Percentiles rank a stretch among this genome's conserved stretches.
phyloP scores from a whole-genome alignment of 192 early-diverging fungal species.

The Entomortierella parvispora region DNA sequence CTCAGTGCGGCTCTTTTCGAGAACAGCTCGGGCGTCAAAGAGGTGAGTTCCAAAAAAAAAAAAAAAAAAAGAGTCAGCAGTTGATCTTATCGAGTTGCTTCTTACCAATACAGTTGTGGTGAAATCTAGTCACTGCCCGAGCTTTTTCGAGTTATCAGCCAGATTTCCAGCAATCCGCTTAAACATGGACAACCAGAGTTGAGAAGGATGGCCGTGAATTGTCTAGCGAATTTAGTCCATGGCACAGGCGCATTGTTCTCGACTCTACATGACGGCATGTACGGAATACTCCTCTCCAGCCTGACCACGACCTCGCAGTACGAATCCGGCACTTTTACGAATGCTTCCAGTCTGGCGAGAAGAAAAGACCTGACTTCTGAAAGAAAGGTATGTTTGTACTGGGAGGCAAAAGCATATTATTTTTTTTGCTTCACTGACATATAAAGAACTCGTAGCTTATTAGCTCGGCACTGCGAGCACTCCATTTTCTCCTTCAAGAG shows the following conservation, averaged over 20 bases:
- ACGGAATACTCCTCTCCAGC: slow-evolving; percentile 59
- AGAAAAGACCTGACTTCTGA: slow-evolving; percentile 30
- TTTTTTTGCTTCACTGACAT: no score
- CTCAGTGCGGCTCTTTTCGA: slow-evolving; percentile 63
- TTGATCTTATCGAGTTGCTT: background rate
- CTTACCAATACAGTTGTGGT: background rate
- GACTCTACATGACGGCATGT: slow-evolving; percentile 58
- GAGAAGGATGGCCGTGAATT: slow-evolving; percentile 73
- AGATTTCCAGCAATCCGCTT: slow-evolving; percentile 14
- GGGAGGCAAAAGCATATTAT: no score
- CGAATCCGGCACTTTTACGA: background rate
- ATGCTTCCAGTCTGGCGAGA: background rate
- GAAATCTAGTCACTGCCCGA: slow-evolving; percentile 37
- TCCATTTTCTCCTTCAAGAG: slow-evolving; percentile 63
- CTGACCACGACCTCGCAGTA: slow-evolving; percentile 34
- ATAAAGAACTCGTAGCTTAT: slow-evolving; percentile 49
- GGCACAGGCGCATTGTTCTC: slow-evolving; percentile 65
- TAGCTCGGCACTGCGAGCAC: slow-evolving; percentile 63
- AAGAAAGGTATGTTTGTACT: slow-evolving; percentile 16
- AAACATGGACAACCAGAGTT: slow-evolving; percentile 42
- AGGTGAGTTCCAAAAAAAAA: slow-evolving; percentile 29
- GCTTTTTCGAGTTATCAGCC: slow-evolving; percentile 33
- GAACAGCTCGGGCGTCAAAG: slow-evolving; percentile 50
- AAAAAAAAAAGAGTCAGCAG: background rate
- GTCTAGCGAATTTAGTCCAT: slow-evolving; percentile 72